Conservation (phyloP, 2,329 filamentous ascomycete species). For the Trematosphaeria pertusa region DNA sequence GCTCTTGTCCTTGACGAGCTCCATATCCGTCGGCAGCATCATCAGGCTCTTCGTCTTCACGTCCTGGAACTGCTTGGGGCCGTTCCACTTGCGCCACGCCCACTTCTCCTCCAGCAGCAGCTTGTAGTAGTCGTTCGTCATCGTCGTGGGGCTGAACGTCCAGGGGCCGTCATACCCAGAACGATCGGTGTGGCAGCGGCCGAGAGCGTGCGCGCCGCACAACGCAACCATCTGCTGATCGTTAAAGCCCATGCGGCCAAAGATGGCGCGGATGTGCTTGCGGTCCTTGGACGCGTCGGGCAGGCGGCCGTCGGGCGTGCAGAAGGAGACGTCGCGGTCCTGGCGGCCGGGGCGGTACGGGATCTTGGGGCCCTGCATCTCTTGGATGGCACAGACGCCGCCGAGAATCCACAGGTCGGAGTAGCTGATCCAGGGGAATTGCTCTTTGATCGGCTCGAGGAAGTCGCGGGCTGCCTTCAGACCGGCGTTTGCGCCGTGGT, state of each 20-base stretch:
- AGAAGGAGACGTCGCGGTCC: constrained; percentile 80
- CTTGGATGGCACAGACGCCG: constrained; percentile 86
- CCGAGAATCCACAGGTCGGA: constrained; percentile 96
- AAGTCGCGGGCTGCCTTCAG: constrained; percentile 87
- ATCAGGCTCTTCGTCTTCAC: constrained; percentile 86
- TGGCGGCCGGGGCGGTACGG: constrained; percentile 86
- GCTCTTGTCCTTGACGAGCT: constrained; percentile 83
- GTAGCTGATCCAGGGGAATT: constrained; percentile 96
- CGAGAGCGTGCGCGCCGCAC: constrained; percentile 80
- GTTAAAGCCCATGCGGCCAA: constrained; percentile 96
- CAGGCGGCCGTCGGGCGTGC: constrained; percentile 91
- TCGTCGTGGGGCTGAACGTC: constrained; percentile 76
- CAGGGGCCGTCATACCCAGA: constrained; percentile 87
- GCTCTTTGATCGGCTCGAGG: constrained; percentile 86
- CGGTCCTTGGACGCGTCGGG: constrained; percentile 81
- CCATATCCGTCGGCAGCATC: constrained; percentile 96
- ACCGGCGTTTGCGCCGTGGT: constrained; percentile 93
- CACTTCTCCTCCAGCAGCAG: constrained; percentile 92
- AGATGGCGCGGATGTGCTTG: constrained; percentile 86
- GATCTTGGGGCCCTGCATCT: constrained; percentile 89
- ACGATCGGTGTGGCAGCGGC: constrained; percentile 88
- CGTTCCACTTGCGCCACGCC: constrained; percentile 96
- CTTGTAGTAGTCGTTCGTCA: constrained; percentile 95
- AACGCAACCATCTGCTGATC: constrained; percentile 96
- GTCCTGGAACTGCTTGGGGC: constrained; percentile 90